Evolutionary conservation across 2,329 filamentous ascomycete genomes (phyloP).

Genomic region (Penicillium sp.): DNA sequence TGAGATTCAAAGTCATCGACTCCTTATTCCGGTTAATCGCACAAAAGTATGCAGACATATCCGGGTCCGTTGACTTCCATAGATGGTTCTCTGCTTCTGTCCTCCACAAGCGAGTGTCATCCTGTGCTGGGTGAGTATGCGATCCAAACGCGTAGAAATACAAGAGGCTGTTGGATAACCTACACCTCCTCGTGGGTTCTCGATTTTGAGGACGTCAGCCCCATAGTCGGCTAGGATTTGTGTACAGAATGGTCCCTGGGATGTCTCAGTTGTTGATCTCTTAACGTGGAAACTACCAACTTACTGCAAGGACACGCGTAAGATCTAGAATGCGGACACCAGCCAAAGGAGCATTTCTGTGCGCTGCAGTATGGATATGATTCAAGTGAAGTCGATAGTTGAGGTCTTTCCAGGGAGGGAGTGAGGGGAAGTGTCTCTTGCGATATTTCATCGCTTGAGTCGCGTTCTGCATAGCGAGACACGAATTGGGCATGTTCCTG

Average conservation of each 20-base stretch:
- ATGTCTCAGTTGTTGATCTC: background rate
- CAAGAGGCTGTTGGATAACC: slow-evolving; percentile 14
- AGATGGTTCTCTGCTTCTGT: slow-evolving; percentile 27
- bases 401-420: background rate
- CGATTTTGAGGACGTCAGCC: slow-evolving; percentile 41
- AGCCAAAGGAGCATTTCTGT: slow-evolving; percentile 7
- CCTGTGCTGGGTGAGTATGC: slow-evolving; percentile 16
- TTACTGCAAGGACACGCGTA: slow-evolving; percentile 30
- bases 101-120: slow-evolving; percentile 35
- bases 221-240: slow-evolving; percentile 49
- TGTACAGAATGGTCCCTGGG: slow-evolving; percentile 39
- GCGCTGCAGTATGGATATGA: background rate
- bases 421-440: background rate
- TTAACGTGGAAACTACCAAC: background rate
- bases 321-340: slow-evolving; percentile 32
- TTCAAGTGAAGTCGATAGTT: background rate
- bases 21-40: slow-evolving; percentile 47
- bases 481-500: background rate
- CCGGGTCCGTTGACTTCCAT: slow-evolving; percentile 23
- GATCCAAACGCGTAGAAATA: slow-evolving; percentile 14
- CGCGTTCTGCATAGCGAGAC: background rate
- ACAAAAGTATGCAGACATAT: slow-evolving; percentile 45
- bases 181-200: slow-evolving; percentile 36
- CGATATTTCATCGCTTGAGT: background rate
- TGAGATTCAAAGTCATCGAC: slow-evolving; percentile 38